phyloP scores from a whole-genome alignment of 2,329 filamentous ascomycete species.

The Fusarium abutilonis region DNA sequence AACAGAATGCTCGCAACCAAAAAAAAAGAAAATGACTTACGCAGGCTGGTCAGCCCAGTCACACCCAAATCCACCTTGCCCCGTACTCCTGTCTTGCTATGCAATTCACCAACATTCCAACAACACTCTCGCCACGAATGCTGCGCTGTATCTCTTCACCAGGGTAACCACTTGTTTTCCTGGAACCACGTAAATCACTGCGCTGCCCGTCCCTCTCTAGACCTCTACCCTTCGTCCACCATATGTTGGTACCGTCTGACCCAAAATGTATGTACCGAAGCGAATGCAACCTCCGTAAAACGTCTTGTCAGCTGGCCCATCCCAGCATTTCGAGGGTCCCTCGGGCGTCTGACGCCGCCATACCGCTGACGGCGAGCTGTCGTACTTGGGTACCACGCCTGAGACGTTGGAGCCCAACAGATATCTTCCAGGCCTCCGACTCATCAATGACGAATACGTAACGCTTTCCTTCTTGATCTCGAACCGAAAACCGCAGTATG shows the following conservation, averaged over 20 bases:
- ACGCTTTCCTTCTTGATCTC: conserved; percentile 73
- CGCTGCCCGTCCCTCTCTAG: conserved; percentile 9
- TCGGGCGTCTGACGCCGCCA: conserved; percentile 64
- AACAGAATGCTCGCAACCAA: conserved; percentile 45
- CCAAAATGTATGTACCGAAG: conserved; percentile 43
- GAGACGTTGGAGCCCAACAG: conserved; percentile 68
- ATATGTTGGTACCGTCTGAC: conserved; percentile 35
- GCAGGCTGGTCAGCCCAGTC: conserved; percentile 30
- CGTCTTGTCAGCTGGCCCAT: conserved; percentile 53
- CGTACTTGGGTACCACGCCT: conserved; percentile 68
- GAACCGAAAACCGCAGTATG: conserved; percentile 69
- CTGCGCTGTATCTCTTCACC: conserved; percentile 43
- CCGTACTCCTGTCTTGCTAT: conserved; percentile 46
- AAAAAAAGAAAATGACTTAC: conserved; percentile 40
- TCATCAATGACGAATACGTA: conserved; percentile 72
- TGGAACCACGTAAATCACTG: conserved; percentile 36
- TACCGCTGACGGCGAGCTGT: conserved; percentile 66
- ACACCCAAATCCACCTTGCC: conserved; percentile 37
- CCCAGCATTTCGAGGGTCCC: conserved; percentile 67
- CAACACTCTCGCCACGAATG: conserved; percentile 44
- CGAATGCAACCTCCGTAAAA: conserved; percentile 29
- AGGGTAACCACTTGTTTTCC: conserved; percentile 25
- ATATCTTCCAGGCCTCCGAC: conserved; percentile 74
- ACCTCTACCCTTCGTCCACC: conserved; percentile 23
- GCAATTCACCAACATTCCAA: conserved; percentile 48